phyloP scores from a whole-genome alignment of 768 basidiomycete species.

The Rhizopogon vinicolor region DNA sequence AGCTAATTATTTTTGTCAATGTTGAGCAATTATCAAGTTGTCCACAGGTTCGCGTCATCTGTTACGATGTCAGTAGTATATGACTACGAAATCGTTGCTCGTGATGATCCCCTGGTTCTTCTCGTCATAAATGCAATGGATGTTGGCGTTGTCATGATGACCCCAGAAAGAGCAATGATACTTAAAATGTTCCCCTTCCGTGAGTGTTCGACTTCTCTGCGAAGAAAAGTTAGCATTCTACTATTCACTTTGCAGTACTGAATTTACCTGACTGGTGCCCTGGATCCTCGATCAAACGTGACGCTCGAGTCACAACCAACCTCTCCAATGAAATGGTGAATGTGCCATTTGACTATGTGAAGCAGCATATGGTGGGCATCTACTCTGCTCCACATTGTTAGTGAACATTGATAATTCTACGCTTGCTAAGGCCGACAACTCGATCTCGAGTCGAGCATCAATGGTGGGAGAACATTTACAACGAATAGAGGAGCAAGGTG shows the following conservation, averaged over 20 bases:
- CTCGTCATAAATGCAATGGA: conserved; percentile 17
- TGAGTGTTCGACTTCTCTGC: neutral
- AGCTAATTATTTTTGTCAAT: neutral
- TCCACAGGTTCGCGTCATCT: neutral
- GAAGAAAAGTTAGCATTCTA: too few species aligned
- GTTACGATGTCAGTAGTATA: conserved; percentile 27
- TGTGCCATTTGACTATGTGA: neutral
- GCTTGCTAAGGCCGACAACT: too few species aligned
- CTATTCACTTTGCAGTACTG: neutral
- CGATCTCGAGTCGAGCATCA: too few species aligned
- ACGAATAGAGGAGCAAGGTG: too few species aligned
- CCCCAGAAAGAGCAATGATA: neutral
- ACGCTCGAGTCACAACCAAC: neutral
- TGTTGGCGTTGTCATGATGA: neutral
- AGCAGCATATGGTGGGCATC: conserved; percentile 1
- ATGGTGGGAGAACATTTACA: too few species aligned
- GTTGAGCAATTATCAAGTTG: neutral
- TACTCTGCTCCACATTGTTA: too few species aligned
- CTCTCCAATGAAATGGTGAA: neutral
- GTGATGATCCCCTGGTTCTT: conserved; percentile 28
- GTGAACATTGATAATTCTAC: too few species aligned
- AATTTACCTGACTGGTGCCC: conserved; percentile 7
- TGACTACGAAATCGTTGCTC: conserved; percentile 27
- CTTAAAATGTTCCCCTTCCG: neutral
- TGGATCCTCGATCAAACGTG: conserved; percentile 2